phyloP scores from a whole-genome alignment of 2,329 filamentous ascomycete species.

The Fusarium sp. region DNA sequence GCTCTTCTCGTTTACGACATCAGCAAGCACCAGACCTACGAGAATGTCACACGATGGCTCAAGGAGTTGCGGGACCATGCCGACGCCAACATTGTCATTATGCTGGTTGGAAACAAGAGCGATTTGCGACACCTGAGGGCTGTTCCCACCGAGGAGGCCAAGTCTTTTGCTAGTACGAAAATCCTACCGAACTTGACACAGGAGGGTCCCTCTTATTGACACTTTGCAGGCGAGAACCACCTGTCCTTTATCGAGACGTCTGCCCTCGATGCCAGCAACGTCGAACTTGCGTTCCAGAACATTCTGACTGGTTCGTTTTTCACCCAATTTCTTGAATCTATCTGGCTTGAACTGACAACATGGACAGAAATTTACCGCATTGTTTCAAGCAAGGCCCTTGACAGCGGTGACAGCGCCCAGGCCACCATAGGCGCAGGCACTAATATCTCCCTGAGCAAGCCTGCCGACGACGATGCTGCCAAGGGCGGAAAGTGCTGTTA shows the following conservation, averaged over 20 bases:
- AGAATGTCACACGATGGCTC: slow-evolving; percentile 98
- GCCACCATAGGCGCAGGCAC: slow-evolving; percentile 82
- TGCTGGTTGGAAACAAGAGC: slow-evolving; percentile 99
- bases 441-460: slow-evolving; percentile 88
- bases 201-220: slow-evolving; percentile 24
- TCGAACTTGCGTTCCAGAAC: slow-evolving; percentile 99
- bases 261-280: slow-evolving; percentile 97
- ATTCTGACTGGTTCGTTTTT: slow-evolving; percentile 86
- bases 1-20: slow-evolving; percentile 99
- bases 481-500: slow-evolving; percentile 88
- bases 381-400: slow-evolving; percentile 96
- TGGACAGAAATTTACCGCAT: slow-evolving; percentile 95
- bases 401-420: slow-evolving; percentile 84
- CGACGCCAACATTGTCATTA: slow-evolving; percentile 99
- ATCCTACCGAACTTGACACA: background rate
- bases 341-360: slow-evolving; percentile 15
- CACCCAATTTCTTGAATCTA: background rate
- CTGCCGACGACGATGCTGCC: slow-evolving; percentile 76
- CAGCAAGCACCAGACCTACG: slow-evolving; percentile 99
- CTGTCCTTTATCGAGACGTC: slow-evolving; percentile 99
- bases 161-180: slow-evolving; percentile 88
- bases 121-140: slow-evolving; percentile 98
- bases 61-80: slow-evolving; percentile 98
- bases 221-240: slow-evolving; percentile 84
- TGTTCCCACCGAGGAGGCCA: slow-evolving; percentile 97